Base-by-base conservation (phyloP, 108 stramenopile species). In the Nannochloropsis oceanica region DNA sequence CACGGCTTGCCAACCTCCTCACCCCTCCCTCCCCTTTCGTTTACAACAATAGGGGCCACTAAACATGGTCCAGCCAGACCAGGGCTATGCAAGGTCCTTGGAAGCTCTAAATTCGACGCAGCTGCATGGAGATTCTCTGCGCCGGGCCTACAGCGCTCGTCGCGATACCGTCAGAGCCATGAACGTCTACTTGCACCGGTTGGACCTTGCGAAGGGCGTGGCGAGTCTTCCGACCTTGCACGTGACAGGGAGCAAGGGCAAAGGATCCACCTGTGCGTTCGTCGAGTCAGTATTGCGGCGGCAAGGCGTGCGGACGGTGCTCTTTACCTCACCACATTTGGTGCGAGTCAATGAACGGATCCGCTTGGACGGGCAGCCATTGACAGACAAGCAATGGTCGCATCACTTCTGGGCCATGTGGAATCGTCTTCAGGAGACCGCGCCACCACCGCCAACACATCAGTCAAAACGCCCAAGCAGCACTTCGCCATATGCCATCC, bases 191-290 rank as follows among this genome's bases (percentile, higher is more conserved):
- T 73, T 73, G 59, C 59, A 73, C 8, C 59, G 59, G 18, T 73
- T 73, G 59, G 59, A n/a, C n/a, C 59, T 73, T 73, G 59, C 59
- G 59, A 10, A 73, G n/a, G n/a, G 59, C 59, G 18, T 86, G 27
- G 79, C 86, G 24, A n/a, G 82, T 11, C 59, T 86, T 34, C 42
- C 79, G 84, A 88, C 96, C 44, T 81, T 98, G 25, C 97, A 98
- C 87, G 89, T 98, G 10, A 93, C 97, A 2, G 97, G 97, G 9
- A 97, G 96, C 80, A 98, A 98, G 89, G 97, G 97, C 8, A 98
- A 98, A 86, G 97, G 97, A 24, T 96, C 95, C 26, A 96, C 96
- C 13, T 90, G 92, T 34, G 91, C 93, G 34, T 84, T 96, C 80
- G 92, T 92, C 44, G 95, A 97, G 89, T 83, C 88, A 0, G 85